Conservation (phyloP, 2,329 filamentous ascomycete genomes). For the Cercospora janseana region DNA sequence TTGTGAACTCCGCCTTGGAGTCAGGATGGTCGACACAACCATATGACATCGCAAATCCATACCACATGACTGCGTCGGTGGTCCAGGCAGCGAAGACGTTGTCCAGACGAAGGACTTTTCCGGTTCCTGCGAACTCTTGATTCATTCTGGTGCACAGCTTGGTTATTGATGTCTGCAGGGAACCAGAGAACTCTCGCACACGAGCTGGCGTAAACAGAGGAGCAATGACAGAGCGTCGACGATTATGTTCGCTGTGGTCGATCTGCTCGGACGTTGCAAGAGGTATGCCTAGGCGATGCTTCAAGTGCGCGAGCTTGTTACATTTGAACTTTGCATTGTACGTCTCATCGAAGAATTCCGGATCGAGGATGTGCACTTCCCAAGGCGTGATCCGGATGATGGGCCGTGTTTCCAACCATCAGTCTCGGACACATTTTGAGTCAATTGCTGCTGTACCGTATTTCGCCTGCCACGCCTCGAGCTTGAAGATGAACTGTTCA, state of each 20-base stretch:
- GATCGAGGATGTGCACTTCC: slow-evolving; percentile 41
- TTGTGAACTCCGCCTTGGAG: background rate
- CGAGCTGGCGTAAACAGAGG: slow-evolving; percentile 7
- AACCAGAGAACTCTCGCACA: slow-evolving; percentile 1
- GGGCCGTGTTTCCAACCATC: slow-evolving; percentile 24
- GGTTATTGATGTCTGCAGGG: background rate
- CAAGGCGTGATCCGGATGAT: slow-evolving; percentile 41
- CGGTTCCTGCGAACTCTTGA: background rate
- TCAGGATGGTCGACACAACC: slow-evolving; percentile 4
- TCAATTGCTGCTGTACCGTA: background rate
- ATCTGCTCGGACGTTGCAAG: slow-evolving; percentile 7
- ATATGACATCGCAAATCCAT: slow-evolving; percentile 9
- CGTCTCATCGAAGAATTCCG: slow-evolving; percentile 38
- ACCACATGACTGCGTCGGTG: slow-evolving; percentile 10
- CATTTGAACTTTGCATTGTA: slow-evolving; percentile 25
- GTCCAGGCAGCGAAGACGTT: slow-evolving; percentile 3
- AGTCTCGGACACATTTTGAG: background rate
- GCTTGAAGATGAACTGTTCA: slow-evolving; percentile 18
- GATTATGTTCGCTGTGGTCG: slow-evolving; percentile 3
- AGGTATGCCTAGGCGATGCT: background rate
- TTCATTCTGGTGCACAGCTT: background rate
- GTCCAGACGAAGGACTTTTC: slow-evolving; percentile 2
- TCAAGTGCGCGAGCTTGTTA: slow-evolving; percentile 3
- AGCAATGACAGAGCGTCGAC: slow-evolving; percentile 4
- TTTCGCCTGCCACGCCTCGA: slow-evolving; percentile 8